Conservation (phyloP, 208 protist genomes). For the Leishmania aethiopica region DNA sequence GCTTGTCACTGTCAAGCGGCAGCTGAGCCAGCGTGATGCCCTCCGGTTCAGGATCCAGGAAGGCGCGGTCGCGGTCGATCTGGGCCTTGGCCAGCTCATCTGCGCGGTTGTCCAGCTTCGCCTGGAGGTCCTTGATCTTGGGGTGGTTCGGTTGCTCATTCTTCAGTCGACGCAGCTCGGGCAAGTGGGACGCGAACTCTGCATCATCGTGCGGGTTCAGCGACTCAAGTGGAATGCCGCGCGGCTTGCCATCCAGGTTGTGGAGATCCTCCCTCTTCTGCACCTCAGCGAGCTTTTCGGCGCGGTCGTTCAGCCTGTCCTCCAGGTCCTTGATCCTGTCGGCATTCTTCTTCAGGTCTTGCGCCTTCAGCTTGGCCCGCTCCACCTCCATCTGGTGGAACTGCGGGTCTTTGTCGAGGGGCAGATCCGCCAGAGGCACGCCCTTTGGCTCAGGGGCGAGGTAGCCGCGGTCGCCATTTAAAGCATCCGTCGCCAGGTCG, state of each 20-base stretch:
- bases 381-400: constrained; percentile 75
- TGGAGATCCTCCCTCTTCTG: constrained; percentile 65
- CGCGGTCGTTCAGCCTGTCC: constrained; percentile 67
- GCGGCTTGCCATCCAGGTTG: constrained; percentile 53
- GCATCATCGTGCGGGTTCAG: constrained; percentile 68
- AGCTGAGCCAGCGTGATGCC: constrained; percentile 69
- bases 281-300: constrained; percentile 53
- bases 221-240: constrained; percentile 59
- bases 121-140: constrained; percentile 53
- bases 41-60: constrained; percentile 67
- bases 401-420: constrained; percentile 60
- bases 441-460: constrained; percentile 69
- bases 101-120: constrained; percentile 50
- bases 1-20: constrained; percentile 61
- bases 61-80: constrained; percentile 60
- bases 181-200: constrained; percentile 55
- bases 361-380: constrained; percentile 73
- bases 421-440: constrained; percentile 61
- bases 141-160: constrained; percentile 53
- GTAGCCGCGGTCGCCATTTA: constrained; percentile 64
- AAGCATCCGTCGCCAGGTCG: constrained; percentile 60
- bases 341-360: constrained; percentile 54
- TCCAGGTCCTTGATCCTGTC: constrained; percentile 59
- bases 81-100: constrained; percentile 55
- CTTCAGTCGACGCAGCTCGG: constrained; percentile 70